Evolutionary conservation across 1,284 basidiomycete species (phyloP).

Genomic region (Naganishia albida): DNA sequence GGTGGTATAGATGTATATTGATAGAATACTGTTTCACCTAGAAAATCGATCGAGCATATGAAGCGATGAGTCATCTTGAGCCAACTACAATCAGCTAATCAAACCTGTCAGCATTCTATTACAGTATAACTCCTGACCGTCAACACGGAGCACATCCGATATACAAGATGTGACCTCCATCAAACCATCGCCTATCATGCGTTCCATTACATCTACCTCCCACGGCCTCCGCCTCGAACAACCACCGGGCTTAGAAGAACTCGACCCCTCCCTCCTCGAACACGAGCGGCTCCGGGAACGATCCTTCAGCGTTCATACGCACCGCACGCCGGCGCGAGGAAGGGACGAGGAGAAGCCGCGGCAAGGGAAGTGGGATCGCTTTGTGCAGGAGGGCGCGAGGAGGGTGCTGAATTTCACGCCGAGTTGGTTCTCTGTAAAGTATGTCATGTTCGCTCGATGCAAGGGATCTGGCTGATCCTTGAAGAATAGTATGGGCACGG

Average conservation of each 20-base stretch:
- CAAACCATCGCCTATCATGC: not conserved
- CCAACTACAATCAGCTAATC: no score
- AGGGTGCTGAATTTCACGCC: slow-evolving; percentile 31
- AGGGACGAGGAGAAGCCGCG: not conserved
- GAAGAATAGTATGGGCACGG: slow-evolving; percentile 54
- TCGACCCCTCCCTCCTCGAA: slow-evolving; percentile 24
- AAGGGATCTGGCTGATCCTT: not conserved
- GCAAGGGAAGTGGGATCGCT: not conserved
- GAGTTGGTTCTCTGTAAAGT: slow-evolving; percentile 32
- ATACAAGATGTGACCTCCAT: not conserved
- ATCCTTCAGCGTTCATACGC: not conserved
- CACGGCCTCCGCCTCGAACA: slow-evolving; percentile 4
- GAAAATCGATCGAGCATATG: not conserved
- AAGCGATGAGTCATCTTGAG: not conserved
- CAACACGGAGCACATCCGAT: no score
- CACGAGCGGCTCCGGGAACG: slow-evolving; percentile 13
- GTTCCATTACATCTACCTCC: not conserved
- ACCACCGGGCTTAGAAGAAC: slow-evolving; percentile 16
- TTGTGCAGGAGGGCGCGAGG: slow-evolving; percentile 9
- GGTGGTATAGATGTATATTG: not conserved
- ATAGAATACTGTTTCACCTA: not conserved
- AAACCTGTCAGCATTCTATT: not conserved
- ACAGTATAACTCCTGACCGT: not conserved
- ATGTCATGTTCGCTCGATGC: not conserved
- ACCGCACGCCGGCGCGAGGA: not conserved